Conservation (phyloP, 768 basidiomycete genomes). For the Holtermanniella nyarrowii region DNA sequence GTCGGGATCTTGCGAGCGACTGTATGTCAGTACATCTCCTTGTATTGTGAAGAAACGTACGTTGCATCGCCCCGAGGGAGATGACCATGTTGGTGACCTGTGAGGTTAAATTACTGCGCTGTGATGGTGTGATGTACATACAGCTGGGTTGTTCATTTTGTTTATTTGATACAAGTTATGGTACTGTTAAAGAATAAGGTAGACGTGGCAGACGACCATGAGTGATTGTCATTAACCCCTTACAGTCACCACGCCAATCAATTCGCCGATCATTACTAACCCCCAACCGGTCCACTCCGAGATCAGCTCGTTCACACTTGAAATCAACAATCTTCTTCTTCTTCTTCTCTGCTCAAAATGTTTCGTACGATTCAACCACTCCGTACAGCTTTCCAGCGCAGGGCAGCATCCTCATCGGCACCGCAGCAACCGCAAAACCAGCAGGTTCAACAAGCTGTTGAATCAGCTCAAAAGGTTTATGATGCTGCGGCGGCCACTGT, state of each 20-base stretch:
- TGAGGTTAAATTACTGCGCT: conserved; percentile 48
- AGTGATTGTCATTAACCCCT: neutral
- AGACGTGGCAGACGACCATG: too few species aligned
- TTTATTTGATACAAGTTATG: neutral
- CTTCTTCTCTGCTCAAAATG: conserved; percentile 1
- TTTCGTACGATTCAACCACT: conserved; percentile 17
- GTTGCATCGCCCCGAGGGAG: conserved; percentile 87
- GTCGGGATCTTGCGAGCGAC: conserved; percentile 87
- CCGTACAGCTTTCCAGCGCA: conserved; percentile 3
- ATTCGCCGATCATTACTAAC: neutral
- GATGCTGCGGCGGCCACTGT: conserved; percentile 22
- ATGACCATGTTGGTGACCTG: conserved; percentile 72
- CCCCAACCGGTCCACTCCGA: neutral
- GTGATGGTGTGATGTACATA: neutral
- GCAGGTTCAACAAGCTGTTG: conserved; percentile 36
- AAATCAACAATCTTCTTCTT: conserved; percentile 1
- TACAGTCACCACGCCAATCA: neutral
- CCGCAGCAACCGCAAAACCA: conserved; percentile 22
- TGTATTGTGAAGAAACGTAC: conserved; percentile 47
- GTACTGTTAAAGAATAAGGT: too few species aligned
- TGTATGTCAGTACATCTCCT: conserved; percentile 41
- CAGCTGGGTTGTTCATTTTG: conserved; percentile 33
- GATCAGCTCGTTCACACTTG: neutral
- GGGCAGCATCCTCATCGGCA: conserved; percentile 16
- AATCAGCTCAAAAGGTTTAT: conserved; percentile 33